Base-by-base conservation (phyloP, 2,329 filamentous ascomycete genomes). In the Chrysoporthe deuterocubensis region DNA sequence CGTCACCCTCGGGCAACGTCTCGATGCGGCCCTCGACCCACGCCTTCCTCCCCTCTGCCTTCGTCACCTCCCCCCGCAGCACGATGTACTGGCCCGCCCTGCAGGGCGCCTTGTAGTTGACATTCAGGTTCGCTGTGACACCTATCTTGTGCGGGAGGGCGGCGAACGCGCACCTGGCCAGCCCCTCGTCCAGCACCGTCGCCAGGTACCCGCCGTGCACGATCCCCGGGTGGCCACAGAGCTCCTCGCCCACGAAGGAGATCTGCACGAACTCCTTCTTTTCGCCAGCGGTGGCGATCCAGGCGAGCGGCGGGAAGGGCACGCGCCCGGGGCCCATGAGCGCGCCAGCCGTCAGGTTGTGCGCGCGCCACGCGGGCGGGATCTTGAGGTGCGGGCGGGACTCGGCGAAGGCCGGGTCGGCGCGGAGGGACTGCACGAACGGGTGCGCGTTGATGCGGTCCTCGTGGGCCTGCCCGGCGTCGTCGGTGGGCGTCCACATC, bases 21-120 rank as follows among this genome's bases (percentile, higher is more conserved):
- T 97, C 94, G 74, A 98, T 90, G 73, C 88, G 87, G 1, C 93
- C 96, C 80, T 92, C 90, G 1, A 97, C 93, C 93, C 93, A 97
- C 14, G 94, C 95, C 82, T 98, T 98, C 70, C 96, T 86, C 0
- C 96, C 95, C 76, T 98, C 94, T 1, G 95, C 92, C 81, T 91
- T 94, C 11, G 87, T 90, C 26, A 94, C 97, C 76, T 89, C 87
- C 4, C 93, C 94, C 70, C 87, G 85, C 68, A 99, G 81, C 56
- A 97, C 92, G 42, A 96, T 82, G 76, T 91, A 96, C 69, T 87
- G 87, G 32, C 88, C 87, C 6, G 94, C 93, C 73, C 87, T 88
- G 57, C 92, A 90, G 4, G 96, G 96, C 70, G 88, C 89, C 73
- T 91, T 89, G 80, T 97, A 99, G 78, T 96, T 90, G 72, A 92